These are phyloP conservation scores for Amauroascus niger DNA, from an alignment of 2,329 filamentous ascomycete genomes.

Conservation along the genomic window DNA sequence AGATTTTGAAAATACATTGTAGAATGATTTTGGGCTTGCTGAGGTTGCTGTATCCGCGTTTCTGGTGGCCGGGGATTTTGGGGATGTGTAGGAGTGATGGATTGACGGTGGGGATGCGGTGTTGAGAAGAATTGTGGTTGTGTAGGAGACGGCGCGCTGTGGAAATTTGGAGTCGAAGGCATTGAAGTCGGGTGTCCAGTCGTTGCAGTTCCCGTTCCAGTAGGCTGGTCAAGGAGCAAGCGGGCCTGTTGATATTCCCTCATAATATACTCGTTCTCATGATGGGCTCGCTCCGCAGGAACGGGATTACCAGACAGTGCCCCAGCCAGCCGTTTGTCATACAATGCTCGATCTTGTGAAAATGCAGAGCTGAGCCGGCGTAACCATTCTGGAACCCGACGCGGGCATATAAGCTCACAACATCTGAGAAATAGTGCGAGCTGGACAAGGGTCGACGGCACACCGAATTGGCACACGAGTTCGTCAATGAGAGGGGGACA, in stretches of 20 bases:
- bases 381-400: constrained; percentile 12
- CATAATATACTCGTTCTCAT: neutral
- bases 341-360: constrained; percentile 15
- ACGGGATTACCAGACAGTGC: neutral
- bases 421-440: constrained; percentile 42
- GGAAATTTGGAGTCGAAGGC: neutral
- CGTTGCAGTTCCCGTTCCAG: neutral
- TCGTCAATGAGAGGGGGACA: constrained; percentile 52
- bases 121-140: neutral
- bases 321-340: neutral
- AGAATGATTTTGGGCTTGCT: neutral
- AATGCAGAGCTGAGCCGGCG: constrained; percentile 18
- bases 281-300: neutral
- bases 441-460: constrained; percentile 46
- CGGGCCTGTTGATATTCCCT: neutral
- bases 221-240: neutral
- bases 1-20: neutral
- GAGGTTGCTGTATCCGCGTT: neutral
- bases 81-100: neutral
- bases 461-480: constrained; percentile 39
- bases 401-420: constrained; percentile 23
- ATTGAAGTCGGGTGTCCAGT: neutral
- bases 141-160: neutral
- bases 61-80: neutral
- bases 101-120: neutral